phyloP scores from a whole-genome alignment of 2,329 filamentous ascomycete species.

The Nemania sp. region DNA sequence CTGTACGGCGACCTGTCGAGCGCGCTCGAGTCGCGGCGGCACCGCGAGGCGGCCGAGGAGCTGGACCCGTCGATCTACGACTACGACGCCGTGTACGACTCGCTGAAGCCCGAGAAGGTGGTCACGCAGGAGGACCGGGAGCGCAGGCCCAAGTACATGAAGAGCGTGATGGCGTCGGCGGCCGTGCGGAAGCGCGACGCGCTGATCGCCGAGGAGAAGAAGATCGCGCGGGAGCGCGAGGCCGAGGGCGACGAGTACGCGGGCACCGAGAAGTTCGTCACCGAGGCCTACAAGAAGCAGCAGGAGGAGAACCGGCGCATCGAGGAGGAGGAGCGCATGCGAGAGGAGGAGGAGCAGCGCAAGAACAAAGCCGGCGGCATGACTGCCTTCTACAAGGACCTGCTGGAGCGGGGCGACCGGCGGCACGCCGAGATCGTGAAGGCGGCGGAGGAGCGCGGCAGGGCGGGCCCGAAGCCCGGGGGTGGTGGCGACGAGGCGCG shows the following conservation, averaged over 20 bases:
- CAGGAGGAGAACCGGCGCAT: constrained; percentile 73
- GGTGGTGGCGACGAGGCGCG: constrained; percentile 35
- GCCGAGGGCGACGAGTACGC: constrained; percentile 80
- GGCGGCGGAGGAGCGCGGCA: constrained; percentile 62
- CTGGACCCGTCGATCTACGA: constrained; percentile 80
- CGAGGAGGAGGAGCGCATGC: constrained; percentile 71
- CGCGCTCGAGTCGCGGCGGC: constrained; percentile 63
- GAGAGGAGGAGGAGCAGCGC: constrained; percentile 67
- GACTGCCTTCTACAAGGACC: constrained; percentile 76
- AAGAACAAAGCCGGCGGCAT: constrained; percentile 72
- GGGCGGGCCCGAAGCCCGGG: constrained; percentile 44
- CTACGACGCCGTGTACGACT: constrained; percentile 83
- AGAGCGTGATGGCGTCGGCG: constrained; percentile 71
- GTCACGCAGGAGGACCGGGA: constrained; percentile 56
- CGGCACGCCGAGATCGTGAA: constrained; percentile 71
- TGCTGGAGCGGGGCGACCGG: constrained; percentile 72
- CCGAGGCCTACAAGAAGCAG: constrained; percentile 79
- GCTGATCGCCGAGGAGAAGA: constrained; percentile 78
- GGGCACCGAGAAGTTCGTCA: constrained; percentile 86
- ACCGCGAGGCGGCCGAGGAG: constrained; percentile 67
- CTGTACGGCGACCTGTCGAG: constrained; percentile 70
- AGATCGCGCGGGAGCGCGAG: constrained; percentile 76
- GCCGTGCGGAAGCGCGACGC: constrained; percentile 78
- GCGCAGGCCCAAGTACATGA: constrained; percentile 78
- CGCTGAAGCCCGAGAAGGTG: constrained; percentile 68